Conservation (phyloP, 345 rosid genomes). For the Melaleuca alternifolia region DNA sequence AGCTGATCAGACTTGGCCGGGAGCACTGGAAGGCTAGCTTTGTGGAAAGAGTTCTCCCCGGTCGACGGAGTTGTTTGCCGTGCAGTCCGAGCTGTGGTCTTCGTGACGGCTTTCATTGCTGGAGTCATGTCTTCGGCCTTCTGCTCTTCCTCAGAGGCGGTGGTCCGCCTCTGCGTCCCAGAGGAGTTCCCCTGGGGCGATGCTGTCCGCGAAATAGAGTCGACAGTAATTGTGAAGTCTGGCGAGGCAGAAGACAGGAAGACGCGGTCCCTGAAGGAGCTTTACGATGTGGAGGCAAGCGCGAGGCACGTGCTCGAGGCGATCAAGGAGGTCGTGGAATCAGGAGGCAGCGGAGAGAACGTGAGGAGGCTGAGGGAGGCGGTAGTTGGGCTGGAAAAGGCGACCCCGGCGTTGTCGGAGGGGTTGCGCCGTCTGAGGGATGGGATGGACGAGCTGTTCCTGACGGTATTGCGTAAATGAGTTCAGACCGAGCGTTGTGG, state of each 20-base stretch:
- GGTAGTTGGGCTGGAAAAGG: not conserved
- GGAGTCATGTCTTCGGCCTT: not conserved
- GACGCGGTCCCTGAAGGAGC: not conserved
- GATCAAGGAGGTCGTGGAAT: not conserved
- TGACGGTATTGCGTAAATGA: not conserved
- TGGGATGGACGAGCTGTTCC: not conserved
- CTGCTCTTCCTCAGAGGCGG: not conserved
- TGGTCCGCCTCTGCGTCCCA: not conserved
- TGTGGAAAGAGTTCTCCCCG: accelerated
- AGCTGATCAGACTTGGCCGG: not conserved
- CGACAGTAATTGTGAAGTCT: not conserved
- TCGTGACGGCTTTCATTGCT: not conserved
- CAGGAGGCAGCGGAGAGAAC: not conserved
- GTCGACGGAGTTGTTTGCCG: not conserved
- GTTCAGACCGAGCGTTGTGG: not conserved
- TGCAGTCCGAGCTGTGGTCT: not conserved
- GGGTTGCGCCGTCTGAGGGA: not conserved
- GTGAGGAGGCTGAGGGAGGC: not conserved
- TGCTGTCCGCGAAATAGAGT: not conserved
- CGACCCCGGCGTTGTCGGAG: not conserved
- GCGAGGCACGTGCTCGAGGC: not conserved
- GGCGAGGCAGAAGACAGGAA: not conserved
- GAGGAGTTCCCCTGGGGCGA: not conserved
- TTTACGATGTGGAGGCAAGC: not conserved
- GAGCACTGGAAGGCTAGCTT: not conserved